phyloP scores from a whole-genome alignment of 2,329 filamentous ascomycete genomes.

The Coniella vitis region DNA sequence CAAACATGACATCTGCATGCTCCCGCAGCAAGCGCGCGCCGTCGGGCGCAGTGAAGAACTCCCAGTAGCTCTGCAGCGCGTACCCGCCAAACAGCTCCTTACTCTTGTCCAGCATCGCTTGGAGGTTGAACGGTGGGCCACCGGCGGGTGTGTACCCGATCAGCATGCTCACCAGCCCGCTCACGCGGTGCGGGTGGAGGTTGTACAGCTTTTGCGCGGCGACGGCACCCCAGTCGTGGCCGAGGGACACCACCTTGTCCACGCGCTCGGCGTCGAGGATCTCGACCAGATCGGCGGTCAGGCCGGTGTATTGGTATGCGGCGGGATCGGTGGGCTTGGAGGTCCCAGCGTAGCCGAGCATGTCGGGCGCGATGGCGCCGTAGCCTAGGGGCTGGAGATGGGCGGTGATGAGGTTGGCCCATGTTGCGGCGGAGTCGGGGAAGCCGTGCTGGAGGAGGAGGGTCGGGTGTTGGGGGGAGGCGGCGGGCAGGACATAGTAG shows the following conservation, averaged over 20 bases:
- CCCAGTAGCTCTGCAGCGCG: constrained; percentile 36
- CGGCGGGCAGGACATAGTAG: constrained; percentile 30
- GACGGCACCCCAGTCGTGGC: constrained; percentile 43
- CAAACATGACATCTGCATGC: constrained; percentile 32
- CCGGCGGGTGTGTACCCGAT: constrained; percentile 33
- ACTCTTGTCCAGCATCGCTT: constrained; percentile 25
- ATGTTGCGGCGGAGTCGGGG: constrained; percentile 39
- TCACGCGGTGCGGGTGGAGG: constrained; percentile 32
- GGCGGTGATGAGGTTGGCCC: constrained; percentile 33
- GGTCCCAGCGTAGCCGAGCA: constrained; percentile 24
- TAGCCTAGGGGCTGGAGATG: constrained; percentile 30
- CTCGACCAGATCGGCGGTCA: constrained; percentile 31
- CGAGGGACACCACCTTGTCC: constrained; percentile 32
- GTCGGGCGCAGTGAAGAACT: constrained; percentile 35
- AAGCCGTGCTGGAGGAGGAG: constrained; percentile 42
- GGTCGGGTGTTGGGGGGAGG: constrained; percentile 22
- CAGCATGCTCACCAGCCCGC: constrained; percentile 35
- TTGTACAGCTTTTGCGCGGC: constrained; percentile 35
- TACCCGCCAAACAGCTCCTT: constrained; percentile 28
- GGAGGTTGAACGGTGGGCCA: constrained; percentile 28
- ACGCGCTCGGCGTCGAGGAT: constrained; percentile 33
- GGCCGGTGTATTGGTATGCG: constrained; percentile 17
- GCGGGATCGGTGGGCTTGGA: constrained; percentile 18
- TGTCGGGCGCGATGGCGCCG: constrained; percentile 31
- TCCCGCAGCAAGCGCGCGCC: constrained; percentile 29